phyloP scores from a whole-genome alignment of 2,329 filamentous ascomycete species.

The Fusarium tanahbumbuense region DNA sequence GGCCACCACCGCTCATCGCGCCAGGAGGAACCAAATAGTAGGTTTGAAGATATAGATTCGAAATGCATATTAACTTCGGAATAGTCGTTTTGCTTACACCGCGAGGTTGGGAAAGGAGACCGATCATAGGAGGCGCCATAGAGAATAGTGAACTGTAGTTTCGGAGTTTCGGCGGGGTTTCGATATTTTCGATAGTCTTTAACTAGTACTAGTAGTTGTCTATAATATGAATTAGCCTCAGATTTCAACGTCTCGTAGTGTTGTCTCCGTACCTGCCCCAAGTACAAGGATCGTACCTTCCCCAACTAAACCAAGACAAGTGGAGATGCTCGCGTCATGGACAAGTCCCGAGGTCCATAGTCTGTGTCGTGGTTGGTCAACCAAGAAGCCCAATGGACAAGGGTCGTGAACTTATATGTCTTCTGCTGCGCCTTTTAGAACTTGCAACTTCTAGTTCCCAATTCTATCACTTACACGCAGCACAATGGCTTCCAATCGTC shows the following conservation, averaged over 20 bases:
- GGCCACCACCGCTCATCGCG: not conserved
- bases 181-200: not conserved
- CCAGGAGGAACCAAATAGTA: not conserved
- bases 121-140: not conserved
- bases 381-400: not conserved
- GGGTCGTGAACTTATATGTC: conserved; percentile 24
- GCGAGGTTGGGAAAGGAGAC: not conserved
- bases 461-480: not conserved
- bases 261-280: not conserved
- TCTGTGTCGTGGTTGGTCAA: conserved; percentile 23
- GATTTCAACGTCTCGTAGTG: not conserved
- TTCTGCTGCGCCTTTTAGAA: conserved; percentile 22
- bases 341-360: conserved; percentile 32
- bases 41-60: not conserved
- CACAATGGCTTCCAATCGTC: conserved; percentile 41
- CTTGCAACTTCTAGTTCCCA: not conserved
- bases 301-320: conserved; percentile 7
- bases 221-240: not conserved
- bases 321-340: conserved; percentile 40
- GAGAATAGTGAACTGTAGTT: not conserved
- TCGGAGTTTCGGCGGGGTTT: not conserved
- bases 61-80: not conserved
- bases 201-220: not conserved
- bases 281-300: conserved; percentile 3
- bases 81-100: not conserved